Conservation (phyloP, 192 early-diverging fungal genomes). For the Linderina pennispora region DNA sequence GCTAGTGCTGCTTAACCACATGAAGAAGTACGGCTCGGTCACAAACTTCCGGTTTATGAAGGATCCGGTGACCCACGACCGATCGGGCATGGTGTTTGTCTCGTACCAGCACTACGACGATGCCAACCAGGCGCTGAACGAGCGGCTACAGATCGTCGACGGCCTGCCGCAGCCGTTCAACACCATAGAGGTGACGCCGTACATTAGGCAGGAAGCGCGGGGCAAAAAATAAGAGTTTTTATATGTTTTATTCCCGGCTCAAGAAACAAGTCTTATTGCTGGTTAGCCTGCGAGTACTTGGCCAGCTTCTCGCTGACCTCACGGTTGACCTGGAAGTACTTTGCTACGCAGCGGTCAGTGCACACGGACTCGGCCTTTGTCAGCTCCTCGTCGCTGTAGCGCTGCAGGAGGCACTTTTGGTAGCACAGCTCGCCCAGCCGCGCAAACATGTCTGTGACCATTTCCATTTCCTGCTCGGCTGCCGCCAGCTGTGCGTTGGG, state of each 20-base stretch:
- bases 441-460: conserved; percentile 75
- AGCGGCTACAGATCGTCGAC: conserved; percentile 8
- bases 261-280: conserved; percentile 7
- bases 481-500: conserved; percentile 40
- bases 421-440: conserved; percentile 74
- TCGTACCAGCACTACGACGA: conserved; percentile 22
- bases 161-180: conserved; percentile 15
- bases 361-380: conserved; percentile 91
- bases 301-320: conserved; percentile 70
- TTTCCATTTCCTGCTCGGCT: conserved; percentile 79
- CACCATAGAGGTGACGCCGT: conserved; percentile 10
- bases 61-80: conserved; percentile 29
- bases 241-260: not conserved
- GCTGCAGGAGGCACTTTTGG: conserved; percentile 76
- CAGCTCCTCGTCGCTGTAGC: conserved; percentile 73
- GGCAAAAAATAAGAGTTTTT: not conserved
- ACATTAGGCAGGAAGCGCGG: not conserved
- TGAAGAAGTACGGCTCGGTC: conserved; percentile 30
- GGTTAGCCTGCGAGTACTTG: conserved; percentile 41
- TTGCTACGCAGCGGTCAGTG: conserved; percentile 81
- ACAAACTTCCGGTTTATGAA: conserved; percentile 23
- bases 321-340: conserved; percentile 80
- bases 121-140: conserved; percentile 6
- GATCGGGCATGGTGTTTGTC: conserved; percentile 25
- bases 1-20: conserved; percentile 17